phyloP scores from a whole-genome alignment of 2,329 filamentous ascomycete species.

The Nothopassalora personata region DNA sequence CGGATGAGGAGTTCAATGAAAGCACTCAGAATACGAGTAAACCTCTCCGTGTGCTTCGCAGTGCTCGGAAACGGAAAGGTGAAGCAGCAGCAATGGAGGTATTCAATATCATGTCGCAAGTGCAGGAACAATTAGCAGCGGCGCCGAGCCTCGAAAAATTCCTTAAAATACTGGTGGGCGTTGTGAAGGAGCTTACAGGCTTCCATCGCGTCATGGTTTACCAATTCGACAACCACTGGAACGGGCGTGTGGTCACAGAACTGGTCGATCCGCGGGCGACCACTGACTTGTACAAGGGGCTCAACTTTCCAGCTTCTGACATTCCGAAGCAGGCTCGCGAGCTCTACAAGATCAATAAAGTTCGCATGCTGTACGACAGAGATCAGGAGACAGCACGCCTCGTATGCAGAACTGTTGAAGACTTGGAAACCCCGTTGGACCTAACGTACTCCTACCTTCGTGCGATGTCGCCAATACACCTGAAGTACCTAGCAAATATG shows the following conservation, averaged over 20 bases:
- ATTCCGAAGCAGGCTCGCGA: slow-evolving; percentile 81
- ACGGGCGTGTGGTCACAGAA: slow-evolving; percentile 82
- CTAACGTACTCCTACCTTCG: slow-evolving; percentile 79
- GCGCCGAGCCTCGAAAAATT: slow-evolving; percentile 67
- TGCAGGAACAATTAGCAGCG: slow-evolving; percentile 77
- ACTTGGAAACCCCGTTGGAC: slow-evolving; percentile 70
- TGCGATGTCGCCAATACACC: slow-evolving; percentile 83
- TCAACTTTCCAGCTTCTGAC: slow-evolving; percentile 84
- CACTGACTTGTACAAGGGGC: slow-evolving; percentile 76
- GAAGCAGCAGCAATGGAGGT: slow-evolving; percentile 83
- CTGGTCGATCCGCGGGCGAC: slow-evolving; percentile 74
- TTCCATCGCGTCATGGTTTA: slow-evolving; percentile 94
- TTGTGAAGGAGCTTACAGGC: slow-evolving; percentile 82
- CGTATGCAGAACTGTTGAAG: slow-evolving; percentile 70
- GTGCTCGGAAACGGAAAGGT: slow-evolving; percentile 67
- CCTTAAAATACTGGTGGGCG: slow-evolving; percentile 74
- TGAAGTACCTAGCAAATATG: slow-evolving; percentile 87
- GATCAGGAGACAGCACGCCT: slow-evolving; percentile 74
- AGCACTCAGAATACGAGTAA: slow-evolving; percentile 72
- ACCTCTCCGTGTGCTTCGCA: slow-evolving; percentile 70
- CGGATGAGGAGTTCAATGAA: slow-evolving; percentile 65
- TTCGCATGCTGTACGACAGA: slow-evolving; percentile 79
- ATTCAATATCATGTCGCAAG: slow-evolving; percentile 86
- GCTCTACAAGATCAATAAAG: slow-evolving; percentile 86
- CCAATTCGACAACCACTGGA: slow-evolving; percentile 77